Conservation (phyloP, 257 asterid genomes). For the Petunia axillaris region DNA sequence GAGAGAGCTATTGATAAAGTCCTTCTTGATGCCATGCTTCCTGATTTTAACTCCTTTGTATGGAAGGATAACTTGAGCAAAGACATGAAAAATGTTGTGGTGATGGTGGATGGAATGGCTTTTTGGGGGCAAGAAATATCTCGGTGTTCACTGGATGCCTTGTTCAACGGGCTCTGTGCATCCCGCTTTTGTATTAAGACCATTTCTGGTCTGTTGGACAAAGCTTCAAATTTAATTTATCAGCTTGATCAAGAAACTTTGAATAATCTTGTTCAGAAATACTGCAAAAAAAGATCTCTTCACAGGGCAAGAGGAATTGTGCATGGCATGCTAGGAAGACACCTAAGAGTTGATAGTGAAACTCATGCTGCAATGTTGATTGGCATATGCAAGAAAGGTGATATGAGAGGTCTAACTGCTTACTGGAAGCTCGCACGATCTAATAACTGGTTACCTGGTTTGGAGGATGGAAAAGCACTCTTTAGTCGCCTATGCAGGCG, state of each 20-base stretch:
- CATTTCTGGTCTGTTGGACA: conserved; percentile 45
- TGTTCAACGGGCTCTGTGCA: conserved; percentile 48
- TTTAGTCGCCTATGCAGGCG: conserved; percentile 51
- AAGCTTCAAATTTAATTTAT: conserved; percentile 41
- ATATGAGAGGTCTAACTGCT: conserved; percentile 49
- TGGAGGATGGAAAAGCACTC: conserved; percentile 54
- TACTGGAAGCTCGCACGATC: conserved; percentile 49
- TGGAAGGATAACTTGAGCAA: conserved; percentile 37
- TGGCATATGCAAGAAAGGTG: conserved; percentile 57
- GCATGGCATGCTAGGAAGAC: conserved; percentile 59
- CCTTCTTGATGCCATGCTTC: conserved; percentile 69
- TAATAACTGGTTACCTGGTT: conserved; percentile 67
- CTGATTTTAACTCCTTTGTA: conserved; percentile 56
- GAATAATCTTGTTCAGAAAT: conserved; percentile 62
- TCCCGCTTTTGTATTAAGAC: conserved; percentile 40
- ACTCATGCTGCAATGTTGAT: conserved; percentile 57
- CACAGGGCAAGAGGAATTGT: conserved; percentile 54
- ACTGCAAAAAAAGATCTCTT: conserved; percentile 57
- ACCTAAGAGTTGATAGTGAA: conserved; percentile 43
- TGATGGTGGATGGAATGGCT: conserved; percentile 59
- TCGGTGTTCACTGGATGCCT: conserved; percentile 44
- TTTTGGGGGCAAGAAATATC: conserved; percentile 82
- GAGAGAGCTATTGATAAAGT: conserved; percentile 53
- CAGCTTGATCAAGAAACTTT: conserved; percentile 58
- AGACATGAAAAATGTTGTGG: conserved; percentile 38